phyloP scores from a whole-genome alignment of 192 early-diverging fungal species.

The Backusella luteola region DNA sequence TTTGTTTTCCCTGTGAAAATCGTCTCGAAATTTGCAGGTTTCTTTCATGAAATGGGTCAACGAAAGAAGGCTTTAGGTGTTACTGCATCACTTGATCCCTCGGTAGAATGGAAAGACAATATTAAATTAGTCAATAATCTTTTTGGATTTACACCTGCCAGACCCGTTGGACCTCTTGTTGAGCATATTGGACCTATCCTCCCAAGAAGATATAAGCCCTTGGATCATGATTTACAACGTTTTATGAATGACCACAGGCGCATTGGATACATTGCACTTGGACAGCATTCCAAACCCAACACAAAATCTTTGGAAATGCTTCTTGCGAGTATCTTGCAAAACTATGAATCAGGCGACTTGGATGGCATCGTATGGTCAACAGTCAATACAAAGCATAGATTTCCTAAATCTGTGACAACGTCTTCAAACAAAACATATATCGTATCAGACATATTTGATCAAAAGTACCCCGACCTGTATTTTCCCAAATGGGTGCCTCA shows the following conservation, averaged over 20 bases:
- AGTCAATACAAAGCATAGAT: no score
- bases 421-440: not conserved
- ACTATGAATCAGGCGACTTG: constrained; percentile 15
- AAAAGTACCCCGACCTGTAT: not conserved
- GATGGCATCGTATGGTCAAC: constrained; percentile 38
- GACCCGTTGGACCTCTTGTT: constrained; percentile 22
- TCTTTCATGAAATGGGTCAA: not conserved
- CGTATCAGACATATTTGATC: not conserved
- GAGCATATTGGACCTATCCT: constrained; percentile 35
- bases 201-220: constrained; percentile 13
- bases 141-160: constrained; percentile 22
- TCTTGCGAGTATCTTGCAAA: constrained; percentile 16
- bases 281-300: constrained; percentile 17
- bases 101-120: not conserved
- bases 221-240: not conserved
- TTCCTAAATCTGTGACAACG: not conserved
- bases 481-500: constrained; percentile 29
- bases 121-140: constrained; percentile 28
- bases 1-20: not conserved
- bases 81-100: no score
- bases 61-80: not conserved
- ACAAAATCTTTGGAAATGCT: constrained; percentile 6
- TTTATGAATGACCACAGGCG: constrained; percentile 24
- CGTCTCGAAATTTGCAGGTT: not conserved
- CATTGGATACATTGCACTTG: constrained; percentile 35